Conservation (phyloP, 345 rosid species). For the Eucalyptus regnans region DNA sequence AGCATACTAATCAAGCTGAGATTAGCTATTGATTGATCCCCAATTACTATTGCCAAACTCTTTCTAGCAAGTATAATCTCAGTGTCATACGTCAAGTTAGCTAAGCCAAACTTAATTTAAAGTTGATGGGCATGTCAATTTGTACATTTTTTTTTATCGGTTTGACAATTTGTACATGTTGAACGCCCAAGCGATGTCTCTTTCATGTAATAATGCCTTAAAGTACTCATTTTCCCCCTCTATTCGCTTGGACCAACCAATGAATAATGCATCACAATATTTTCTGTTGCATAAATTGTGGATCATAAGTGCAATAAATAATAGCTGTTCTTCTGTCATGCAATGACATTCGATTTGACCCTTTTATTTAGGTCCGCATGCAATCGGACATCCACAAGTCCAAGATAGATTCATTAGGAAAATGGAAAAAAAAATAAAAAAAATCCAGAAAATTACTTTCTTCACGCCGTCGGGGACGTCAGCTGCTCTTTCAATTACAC, state of each 20-base stretch:
- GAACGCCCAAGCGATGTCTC: neutral
- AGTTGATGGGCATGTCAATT: neutral
- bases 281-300: neutral
- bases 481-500: neutral
- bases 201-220: neutral
- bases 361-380: neutral
- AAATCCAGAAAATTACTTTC: neutral
- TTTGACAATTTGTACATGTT: neutral
- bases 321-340: neutral
- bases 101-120: neutral
- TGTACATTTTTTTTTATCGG: neutral
- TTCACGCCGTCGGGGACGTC: neutral
- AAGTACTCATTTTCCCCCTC: neutral
- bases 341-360: neutral
- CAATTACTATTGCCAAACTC: neutral
- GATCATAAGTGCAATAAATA: neutral
- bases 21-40: neutral
- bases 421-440: neutral
- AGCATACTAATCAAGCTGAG: neutral
- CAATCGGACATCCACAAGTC: neutral
- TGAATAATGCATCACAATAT: neutral
- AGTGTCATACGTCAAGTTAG: neutral
- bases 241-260: neutral
- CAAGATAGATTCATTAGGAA: neutral
- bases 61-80: neutral